Base-by-base conservation (phyloP, 208 protist species). In the Wallacemonas collosoma region DNA sequence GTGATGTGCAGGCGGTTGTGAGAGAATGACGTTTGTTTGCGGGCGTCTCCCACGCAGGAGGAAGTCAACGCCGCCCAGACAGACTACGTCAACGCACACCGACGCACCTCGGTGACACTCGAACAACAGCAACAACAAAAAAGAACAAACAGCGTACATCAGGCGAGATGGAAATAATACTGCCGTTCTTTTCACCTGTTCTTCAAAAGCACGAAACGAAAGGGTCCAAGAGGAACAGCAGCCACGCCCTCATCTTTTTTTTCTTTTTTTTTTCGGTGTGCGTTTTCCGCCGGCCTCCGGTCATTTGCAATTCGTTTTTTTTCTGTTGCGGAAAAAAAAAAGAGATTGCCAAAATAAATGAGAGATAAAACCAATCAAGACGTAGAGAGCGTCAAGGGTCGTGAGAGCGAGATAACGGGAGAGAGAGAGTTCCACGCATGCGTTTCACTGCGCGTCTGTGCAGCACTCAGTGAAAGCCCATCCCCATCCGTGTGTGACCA, bases 281-380 rank as follows among this genome's bases (percentile, higher is more conserved):
- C 0, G 26, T 26, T 26, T 26, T 26, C 26, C 26, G 26, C 26
- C 26, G 26, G 26, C 26, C 26, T 26, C 26, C 26, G 26, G 26
- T 26, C 26, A 26, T 26, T 26, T 26, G 26, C 26, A 26, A 26
- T 26, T 26, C 26, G 48, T 53, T 53, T 53, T 53, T 26, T 26
- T 26, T 26, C 26, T 26, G 26, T 26, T 26, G 26, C 26, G 26
- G 26, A 62, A 65, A 57, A 76, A 75, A 68, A 17, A 61, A 36
- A 75, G 36, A 15, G 43, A 35, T 47, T 43, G 36, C 55, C 17
- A 54, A 67, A 68, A 75, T 43, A 43, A 53, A n/a, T 15, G 15
- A 53, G 9, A 53, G 26, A 26, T 26, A 26, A 26, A 26, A 26
- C 26, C 26, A 26, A 26, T 26, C 26, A 26, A 26, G 26, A 26